Base-by-base conservation (phyloP, 768 basidiomycete genomes). In the Tulasnella sp. region DNA sequence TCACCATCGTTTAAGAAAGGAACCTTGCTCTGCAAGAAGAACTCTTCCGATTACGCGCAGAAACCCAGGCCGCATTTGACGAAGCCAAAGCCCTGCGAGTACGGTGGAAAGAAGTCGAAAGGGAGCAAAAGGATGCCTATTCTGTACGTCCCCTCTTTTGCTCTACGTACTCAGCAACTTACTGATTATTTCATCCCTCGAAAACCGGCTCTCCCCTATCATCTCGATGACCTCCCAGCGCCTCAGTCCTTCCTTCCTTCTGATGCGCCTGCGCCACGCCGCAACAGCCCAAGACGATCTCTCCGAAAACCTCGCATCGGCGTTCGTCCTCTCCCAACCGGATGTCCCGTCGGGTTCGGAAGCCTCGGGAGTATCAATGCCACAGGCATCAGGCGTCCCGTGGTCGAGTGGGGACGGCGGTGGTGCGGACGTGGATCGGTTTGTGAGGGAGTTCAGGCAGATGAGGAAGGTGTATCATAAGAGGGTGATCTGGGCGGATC, bases 401-500 rank as follows among this genome's bases (percentile, higher is more conserved):
- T n/a, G n/a, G n/a, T n/a, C n/a, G n/a, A n/a, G n/a, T n/a, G n/a
- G n/a, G n/a, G 62, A 62, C 31, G 58, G 64, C 17, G 65, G 62
- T 25, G 53, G 62, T 61, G 29, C 17, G 4, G 86, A 86, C 32
- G 77, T 92, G 21, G 92, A 96, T 59, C 80, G 84, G 41, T 98
- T 97, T 62, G 79, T 96, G 51, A 82, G 74, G 63, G 81, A 89
- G 63, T 96, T 93, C 72, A 88, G 84, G 65, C 89, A 91, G 50
- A 67, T 81, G 37, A 72, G 94, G 62, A 93, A 89, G 70, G 75
- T 77, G n/a, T 97, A 91, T 69, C 93, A 98, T 68, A 96, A 94
- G 69, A 76, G 93, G 15, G 82, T 82, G 2, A 82, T 94, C 67
- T 96, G 89, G 86, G 80, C 81, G 15, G 86, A 91, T 66, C 75